Percentiles rank a stretch among this genome's conserved stretches.
These are phyloP conservation scores for Paecilomyces formosus DNA, from an alignment of 2,329 filamentous ascomycete species.

Conservation along the genomic window DNA sequence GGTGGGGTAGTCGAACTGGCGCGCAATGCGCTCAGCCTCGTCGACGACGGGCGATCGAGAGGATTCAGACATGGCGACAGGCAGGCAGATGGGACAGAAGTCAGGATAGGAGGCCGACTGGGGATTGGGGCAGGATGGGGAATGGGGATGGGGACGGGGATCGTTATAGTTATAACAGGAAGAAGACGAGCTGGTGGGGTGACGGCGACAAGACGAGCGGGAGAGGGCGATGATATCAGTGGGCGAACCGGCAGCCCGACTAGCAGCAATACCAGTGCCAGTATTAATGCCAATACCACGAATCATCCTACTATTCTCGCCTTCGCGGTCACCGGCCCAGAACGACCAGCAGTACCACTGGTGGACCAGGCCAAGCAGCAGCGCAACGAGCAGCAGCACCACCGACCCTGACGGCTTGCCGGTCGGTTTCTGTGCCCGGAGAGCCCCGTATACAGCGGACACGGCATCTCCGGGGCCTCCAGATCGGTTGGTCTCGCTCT, in stretches of 20 bases:
- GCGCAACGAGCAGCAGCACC: background rate
- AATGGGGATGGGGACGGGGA: background rate
- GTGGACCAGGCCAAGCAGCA: background rate
- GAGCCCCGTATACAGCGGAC: background rate
- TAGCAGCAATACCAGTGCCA: too few relatives aligned
- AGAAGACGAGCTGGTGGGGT: background rate
- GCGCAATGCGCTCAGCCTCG: conserved; percentile 72
- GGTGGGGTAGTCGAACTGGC: conserved; percentile 77
- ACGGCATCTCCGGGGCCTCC: background rate
- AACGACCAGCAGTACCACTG: background rate
- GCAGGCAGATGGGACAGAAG: background rate
- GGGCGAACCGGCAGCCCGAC: background rate
- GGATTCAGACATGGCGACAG: background rate
- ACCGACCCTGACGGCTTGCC: background rate
- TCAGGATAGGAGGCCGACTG: background rate
- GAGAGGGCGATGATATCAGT: background rate
- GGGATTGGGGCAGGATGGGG: background rate
- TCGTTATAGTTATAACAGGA: background rate
- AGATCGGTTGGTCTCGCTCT: background rate
- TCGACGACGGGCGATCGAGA: conserved; percentile 39
- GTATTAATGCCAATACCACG: too few relatives aligned
- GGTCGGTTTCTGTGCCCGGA: background rate
- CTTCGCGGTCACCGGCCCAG: background rate
- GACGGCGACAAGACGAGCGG: background rate
- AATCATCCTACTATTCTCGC: too few relatives aligned